phyloP scores from a whole-genome alignment of 108 stramenopile species.

The Discostella stelligeroides region DNA sequence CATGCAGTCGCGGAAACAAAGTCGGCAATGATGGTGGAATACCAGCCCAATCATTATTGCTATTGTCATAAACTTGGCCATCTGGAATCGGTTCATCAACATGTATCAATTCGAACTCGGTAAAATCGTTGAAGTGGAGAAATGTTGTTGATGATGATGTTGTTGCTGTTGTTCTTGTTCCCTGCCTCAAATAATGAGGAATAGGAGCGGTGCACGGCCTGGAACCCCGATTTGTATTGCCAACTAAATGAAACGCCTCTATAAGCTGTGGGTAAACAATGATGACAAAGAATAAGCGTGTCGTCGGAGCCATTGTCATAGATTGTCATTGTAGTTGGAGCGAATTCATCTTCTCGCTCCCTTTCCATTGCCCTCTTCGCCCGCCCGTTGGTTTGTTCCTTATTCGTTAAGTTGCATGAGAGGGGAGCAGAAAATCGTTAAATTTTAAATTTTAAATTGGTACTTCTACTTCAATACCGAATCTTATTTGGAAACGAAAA shows the following conservation, averaged over 20 bases:
- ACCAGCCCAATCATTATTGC: neutral
- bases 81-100: neutral
- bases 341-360: too few relatives aligned
- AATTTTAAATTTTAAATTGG: too few relatives aligned
- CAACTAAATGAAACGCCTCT: neutral
- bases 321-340: too few relatives aligned
- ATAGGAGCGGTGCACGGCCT: neutral
- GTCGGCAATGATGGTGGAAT: neutral
- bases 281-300: neutral
- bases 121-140: slow-evolving; percentile 2
- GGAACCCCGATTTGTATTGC: neutral
- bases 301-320: neutral
- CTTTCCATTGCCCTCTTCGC: too few relatives aligned
- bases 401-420: too few relatives aligned
- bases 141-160: neutral
- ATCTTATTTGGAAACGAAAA: too few relatives aligned
- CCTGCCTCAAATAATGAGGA: neutral
- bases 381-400: too few relatives aligned
- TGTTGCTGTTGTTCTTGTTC: neutral
- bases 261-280: neutral
- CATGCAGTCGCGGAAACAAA: slow-evolving; percentile 22
- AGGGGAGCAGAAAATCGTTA: too few relatives aligned
- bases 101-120: neutral
- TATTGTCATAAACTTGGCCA: too few relatives aligned
- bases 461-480: too few relatives aligned